Percentiles rank a stretch among this genome's conserved stretches.
These are phyloP conservation scores for Fusarium euwallaceae DNA, from an alignment of 2,329 filamentous ascomycete species.

Conservation along the genomic window DNA sequence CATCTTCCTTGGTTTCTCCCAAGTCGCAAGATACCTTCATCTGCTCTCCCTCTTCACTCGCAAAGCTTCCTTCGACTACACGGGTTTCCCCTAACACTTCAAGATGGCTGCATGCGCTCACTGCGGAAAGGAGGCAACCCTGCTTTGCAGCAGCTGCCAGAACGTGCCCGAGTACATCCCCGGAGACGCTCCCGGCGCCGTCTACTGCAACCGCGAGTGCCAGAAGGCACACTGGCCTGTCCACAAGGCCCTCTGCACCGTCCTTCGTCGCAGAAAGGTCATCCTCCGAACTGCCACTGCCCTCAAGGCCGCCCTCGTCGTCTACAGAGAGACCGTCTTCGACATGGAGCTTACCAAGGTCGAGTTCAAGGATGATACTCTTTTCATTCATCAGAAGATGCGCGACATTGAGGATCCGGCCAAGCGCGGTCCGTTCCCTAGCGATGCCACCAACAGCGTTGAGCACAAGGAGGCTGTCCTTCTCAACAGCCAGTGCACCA, in stretches of 20 bases:
- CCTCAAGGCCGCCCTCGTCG: conserved; percentile 22
- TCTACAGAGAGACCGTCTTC: conserved; percentile 19
- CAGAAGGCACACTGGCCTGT: conserved; percentile 11
- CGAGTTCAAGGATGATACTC: not conserved
- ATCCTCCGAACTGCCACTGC: conserved; percentile 13
- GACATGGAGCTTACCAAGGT: conserved; percentile 12
- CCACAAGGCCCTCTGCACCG: conserved; percentile 22
- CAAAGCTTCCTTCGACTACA: not conserved
- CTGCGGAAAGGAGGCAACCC: conserved; percentile 13
- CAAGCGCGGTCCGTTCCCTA: conserved; percentile 8
- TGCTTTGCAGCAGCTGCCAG: conserved; percentile 12
- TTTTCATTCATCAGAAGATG: conserved; percentile 13
- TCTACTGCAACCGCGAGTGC: conserved; percentile 30
- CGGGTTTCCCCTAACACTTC: not conserved
- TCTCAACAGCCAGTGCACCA: conserved; percentile 8
- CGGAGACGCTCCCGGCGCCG: conserved; percentile 12
- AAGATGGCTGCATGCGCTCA: conserved; percentile 19
- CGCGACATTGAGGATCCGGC: not conserved
- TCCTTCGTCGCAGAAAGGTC: conserved; percentile 14
- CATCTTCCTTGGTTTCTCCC: not conserved
- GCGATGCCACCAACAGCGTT: conserved; percentile 8
- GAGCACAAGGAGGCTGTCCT: conserved; percentile 25
- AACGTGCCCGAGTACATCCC: conserved; percentile 23
- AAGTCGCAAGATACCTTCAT: not conserved
- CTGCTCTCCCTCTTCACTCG: not conserved